phyloP scores from a whole-genome alignment of 257 asterid species.

The Solanum megistacrolobum region DNA sequence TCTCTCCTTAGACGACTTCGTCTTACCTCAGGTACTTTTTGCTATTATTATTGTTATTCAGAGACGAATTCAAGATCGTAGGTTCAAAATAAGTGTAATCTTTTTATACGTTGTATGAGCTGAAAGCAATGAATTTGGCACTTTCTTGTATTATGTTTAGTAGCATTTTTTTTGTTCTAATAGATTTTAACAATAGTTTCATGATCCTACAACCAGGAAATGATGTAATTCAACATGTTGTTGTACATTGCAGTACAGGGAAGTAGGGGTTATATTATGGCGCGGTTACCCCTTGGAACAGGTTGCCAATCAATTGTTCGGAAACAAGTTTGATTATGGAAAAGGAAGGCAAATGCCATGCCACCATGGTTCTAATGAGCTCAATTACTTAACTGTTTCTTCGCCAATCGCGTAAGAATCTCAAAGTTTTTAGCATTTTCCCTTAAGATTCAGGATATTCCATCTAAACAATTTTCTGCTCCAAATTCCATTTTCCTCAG shows the following conservation, averaged over 20 bases:
- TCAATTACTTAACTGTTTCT: slow-evolving; percentile 60
- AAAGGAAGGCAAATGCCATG: slow-evolving; percentile 98
- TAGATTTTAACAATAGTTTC: background rate
- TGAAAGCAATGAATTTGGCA: background rate
- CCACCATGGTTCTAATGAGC: slow-evolving; percentile 74
- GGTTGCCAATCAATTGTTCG: slow-evolving; percentile 69
- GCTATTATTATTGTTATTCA: background rate
- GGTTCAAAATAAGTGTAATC: background rate
- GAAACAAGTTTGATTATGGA: slow-evolving; percentile 57
- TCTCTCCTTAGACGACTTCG: slow-evolving; percentile 41
- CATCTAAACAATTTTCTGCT: background rate
- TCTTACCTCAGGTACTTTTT: slow-evolving; percentile 26
- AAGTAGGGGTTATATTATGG: slow-evolving; percentile 85
- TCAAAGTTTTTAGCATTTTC: background rate
- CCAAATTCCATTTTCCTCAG: slow-evolving; percentile 21
- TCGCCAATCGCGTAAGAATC: slow-evolving; percentile 74
- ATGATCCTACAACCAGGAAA: background rate
- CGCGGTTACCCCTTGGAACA: slow-evolving; percentile 78
- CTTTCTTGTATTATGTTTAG: background rate
- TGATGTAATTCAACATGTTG: background rate
- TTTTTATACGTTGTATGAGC: background rate
- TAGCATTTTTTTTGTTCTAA: background rate
- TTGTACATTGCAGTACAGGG: slow-evolving; percentile 50
- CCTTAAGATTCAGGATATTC: background rate
- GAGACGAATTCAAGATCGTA: background rate